A percentile compares a stretch with the other conserved stretches of the same genome.
Evolutionary conservation across 106 monocot species (phyloP).

Genomic region (Dendrobium huoshanense): DNA sequence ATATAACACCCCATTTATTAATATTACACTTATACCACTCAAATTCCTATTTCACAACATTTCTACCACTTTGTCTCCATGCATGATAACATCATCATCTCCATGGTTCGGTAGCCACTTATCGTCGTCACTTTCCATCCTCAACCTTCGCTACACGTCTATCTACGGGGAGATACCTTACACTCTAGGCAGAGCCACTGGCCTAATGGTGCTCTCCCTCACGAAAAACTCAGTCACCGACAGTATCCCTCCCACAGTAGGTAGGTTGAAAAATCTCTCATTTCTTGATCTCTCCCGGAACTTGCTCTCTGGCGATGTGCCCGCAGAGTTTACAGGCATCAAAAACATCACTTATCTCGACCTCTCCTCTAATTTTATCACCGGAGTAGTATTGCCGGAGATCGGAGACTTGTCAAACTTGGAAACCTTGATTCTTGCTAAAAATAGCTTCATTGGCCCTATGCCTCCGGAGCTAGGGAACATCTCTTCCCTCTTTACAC

Average conservation of each 20-base stretch:
- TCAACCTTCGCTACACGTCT: constrained; percentile 38
- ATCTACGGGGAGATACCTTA: constrained; percentile 40
- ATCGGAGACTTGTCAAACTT: too few relatives aligned
- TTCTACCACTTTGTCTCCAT: too few relatives aligned
- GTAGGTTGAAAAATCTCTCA: constrained; percentile 1
- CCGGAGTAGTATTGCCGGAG: too few relatives aligned
- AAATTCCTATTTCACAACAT: too few relatives aligned
- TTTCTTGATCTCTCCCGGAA: neutral
- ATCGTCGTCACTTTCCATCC: constrained; percentile 16
- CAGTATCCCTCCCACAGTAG: constrained; percentile 29
- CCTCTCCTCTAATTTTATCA: neutral
- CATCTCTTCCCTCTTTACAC: constrained; percentile 5
- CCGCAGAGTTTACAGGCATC: constrained; percentile 18
- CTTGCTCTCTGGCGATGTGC: constrained; percentile 28
- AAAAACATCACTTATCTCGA: constrained; percentile 15
- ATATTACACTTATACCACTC: too few relatives aligned
- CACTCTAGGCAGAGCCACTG: constrained; percentile 13
- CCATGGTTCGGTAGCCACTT: constrained; percentile 40
- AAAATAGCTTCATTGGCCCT: constrained; percentile 17
- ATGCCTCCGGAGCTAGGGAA: constrained; percentile 23
- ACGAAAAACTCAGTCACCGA: constrained; percentile 37
- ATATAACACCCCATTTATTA: too few relatives aligned
- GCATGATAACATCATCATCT: too few relatives aligned
- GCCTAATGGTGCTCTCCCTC: constrained; percentile 31
- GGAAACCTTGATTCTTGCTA: too few relatives aligned